These are phyloP conservation scores for Beauveria rudraprayagi DNA, from an alignment of 2,329 filamentous ascomycete species.

Conservation along the genomic window DNA sequence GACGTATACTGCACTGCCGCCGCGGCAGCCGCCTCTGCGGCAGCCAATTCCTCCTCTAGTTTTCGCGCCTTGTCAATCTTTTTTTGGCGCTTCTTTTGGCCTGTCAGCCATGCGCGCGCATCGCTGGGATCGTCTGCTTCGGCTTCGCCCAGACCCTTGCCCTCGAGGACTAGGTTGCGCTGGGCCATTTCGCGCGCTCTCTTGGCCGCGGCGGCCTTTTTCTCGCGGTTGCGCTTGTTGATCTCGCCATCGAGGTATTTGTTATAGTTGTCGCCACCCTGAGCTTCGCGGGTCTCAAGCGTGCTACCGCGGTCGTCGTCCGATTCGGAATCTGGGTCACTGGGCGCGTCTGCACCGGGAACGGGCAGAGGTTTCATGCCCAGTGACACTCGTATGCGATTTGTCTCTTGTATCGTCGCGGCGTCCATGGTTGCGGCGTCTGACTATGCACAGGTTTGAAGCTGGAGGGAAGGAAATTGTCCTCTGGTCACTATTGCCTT, in stretches of 20 bases:
- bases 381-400: constrained; percentile 81
- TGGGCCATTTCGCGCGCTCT: constrained; percentile 80
- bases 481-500: constrained; percentile 5
- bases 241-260: constrained; percentile 61
- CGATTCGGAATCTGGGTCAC: constrained; percentile 44
- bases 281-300: constrained; percentile 69
- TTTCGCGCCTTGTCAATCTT: constrained; percentile 73
- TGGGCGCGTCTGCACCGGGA: constrained; percentile 48
- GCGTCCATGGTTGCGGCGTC: constrained; percentile 43
- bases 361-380: constrained; percentile 86
- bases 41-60: constrained; percentile 67
- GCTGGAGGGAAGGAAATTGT: not conserved
- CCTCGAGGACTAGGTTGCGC: constrained; percentile 66
- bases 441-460: not conserved
- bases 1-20: constrained; percentile 67
- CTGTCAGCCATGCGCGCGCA: constrained; percentile 78
- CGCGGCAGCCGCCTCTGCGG: constrained; percentile 59
- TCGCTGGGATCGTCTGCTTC: constrained; percentile 60
- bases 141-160: constrained; percentile 73
- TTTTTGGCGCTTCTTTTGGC: constrained; percentile 89
- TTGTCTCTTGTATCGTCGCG: constrained; percentile 84
- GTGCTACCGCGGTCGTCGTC: constrained; percentile 70
- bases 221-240: constrained; percentile 70
- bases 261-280: constrained; percentile 64
- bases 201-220: constrained; percentile 74